phyloP scores from a whole-genome alignment of 768 basidiomycete genomes.

The Sutorius australiensis region DNA sequence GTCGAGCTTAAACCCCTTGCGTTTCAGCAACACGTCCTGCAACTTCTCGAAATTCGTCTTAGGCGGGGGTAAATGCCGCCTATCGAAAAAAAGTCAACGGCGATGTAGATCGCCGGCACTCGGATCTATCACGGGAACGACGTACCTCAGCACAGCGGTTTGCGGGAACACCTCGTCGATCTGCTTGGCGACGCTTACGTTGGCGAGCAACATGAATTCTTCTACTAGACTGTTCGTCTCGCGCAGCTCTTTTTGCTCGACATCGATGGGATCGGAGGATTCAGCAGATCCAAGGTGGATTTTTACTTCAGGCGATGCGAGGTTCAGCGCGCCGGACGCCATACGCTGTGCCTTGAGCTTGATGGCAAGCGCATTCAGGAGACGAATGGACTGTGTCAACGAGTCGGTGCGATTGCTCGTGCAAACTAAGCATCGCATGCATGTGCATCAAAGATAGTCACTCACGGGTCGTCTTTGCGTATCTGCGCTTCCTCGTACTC shows the following conservation, averaged over 20 bases:
- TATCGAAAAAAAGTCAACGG: background rate
- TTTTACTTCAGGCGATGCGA: constrained; percentile 97
- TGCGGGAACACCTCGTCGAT: constrained; percentile 95
- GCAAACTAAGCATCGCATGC: background rate
- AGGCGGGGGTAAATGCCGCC: constrained; percentile 90
- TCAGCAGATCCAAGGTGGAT: constrained; percentile 93
- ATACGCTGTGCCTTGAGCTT: constrained; percentile 84
- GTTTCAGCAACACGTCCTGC: constrained; percentile 85
- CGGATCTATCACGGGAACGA: background rate
- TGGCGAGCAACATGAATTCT: constrained; percentile 98
- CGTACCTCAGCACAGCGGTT: constrained; percentile 85
- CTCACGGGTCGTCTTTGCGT: constrained; percentile 88
- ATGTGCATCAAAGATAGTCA: background rate
- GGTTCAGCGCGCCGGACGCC: constrained; percentile 94
- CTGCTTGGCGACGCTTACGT: constrained; percentile 86
- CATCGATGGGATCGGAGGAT: constrained; percentile 92
- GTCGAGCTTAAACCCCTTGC: constrained; percentile 78
- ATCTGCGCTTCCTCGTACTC: constrained; percentile 96
- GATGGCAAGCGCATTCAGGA: constrained; percentile 82
- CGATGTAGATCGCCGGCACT: too few relatives aligned
- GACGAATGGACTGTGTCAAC: constrained; percentile 78
- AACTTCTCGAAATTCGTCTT: constrained; percentile 92
- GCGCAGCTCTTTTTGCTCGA: constrained; percentile 87
- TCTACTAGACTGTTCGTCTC: constrained; percentile 98
- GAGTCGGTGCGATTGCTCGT: constrained; percentile 71